Base-by-base conservation (phyloP, 306 rosid genomes). In the Hippophae gyantsensis region DNA sequence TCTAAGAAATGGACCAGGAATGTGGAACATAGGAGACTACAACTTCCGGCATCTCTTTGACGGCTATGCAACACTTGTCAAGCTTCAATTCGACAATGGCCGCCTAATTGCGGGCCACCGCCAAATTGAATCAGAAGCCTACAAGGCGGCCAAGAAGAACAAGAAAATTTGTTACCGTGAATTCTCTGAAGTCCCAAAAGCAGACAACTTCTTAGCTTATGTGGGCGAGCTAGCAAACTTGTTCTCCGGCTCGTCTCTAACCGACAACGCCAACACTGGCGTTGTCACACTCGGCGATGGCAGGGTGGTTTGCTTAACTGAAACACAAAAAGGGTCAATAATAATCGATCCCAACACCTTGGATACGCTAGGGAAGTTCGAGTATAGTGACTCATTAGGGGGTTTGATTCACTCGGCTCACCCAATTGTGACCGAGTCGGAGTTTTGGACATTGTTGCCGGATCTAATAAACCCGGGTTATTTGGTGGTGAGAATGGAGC, bases 371-470 rank as follows among this genome's bases (percentile, higher is more conserved):
- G 95, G 88, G 7, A 78, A 72, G 50, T 88, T 92, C 42, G 86
- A 83, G 74, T 92, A 83, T n/a, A 81, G 74, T 60, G 99, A 92
- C 40, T 65, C 85, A 0, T 58, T 92, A 27, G 96, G 99, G 1
- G 99, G 99, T 7, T 47, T 92, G 32, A 80, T 92, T 13, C 99
- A 92, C 68, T 83, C 99, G 0, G 96, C 99, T 1, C 99, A 92
- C 58, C 96, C 99, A 1, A 75, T 92, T 10, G 99, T 92, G 68
- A 92, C 95, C 0, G 93, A 84, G 3, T 11, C 56, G 0, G 99
- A 92, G 62, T 88, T 92, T 57, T 8, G 88, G 56, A 83, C 99
- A 6, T 52, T 92, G 58, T 42, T 92, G 51, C 99, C 99, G 1
- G 96, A 92, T 69, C 59, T 92, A 67, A 32, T 92, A 8, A 92